Evolutionary conservation across 176 grass and related monocot species (phyloP), one percentile per base, ranked within the genome.

Genomic region (Oryza glaberrima): DNA sequence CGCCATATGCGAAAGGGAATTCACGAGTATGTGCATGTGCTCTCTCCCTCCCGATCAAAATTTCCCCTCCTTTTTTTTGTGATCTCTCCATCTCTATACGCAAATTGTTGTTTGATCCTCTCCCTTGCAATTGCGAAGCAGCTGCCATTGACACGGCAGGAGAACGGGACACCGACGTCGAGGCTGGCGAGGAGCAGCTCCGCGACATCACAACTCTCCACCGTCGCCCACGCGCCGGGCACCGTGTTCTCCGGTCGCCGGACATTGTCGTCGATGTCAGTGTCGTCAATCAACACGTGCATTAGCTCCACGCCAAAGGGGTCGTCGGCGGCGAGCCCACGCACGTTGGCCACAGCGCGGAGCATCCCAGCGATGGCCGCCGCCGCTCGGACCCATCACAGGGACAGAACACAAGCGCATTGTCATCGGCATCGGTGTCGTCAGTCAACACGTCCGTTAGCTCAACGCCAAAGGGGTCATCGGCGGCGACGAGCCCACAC

Each of bases 141-240:
- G 86, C 74, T 73, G 7, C 41, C 73, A 19, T 5, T 35, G 73
- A 10, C 73, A 26, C 9, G 72, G 25, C 17, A 17, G 20, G 64
- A 70, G 13, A 66, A 67, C 15, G 45, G 34, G n/a, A 51, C 5
- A 14, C 22, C 34, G 35, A 56, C 23, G 70, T 86, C 70, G 47
- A 81, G 85, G 70, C 2, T 81, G 70, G 60, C 77, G 15, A 81
- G 35, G 61, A 56, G 69, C 61, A 81, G 61, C 61, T 81, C 85
- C 9, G 5, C 61, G 32, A 43, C 45, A 15, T 66, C 20, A 20
- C 58, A 61, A 61, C 26, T 26, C 44, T 51, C 54, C 19, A 41
- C 79, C 12, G 1, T 25, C 40, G 61, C 8, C 54, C 16, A 52
- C 30, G 30, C 32, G 45, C 11, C 19, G 25, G 41, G 3, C 43